A percentile compares a stretch with the other conserved stretches of the same genome.
Conservation (phyloP, 2,329 filamentous ascomycete genomes). For the Ascosphaera acerosa region DNA sequence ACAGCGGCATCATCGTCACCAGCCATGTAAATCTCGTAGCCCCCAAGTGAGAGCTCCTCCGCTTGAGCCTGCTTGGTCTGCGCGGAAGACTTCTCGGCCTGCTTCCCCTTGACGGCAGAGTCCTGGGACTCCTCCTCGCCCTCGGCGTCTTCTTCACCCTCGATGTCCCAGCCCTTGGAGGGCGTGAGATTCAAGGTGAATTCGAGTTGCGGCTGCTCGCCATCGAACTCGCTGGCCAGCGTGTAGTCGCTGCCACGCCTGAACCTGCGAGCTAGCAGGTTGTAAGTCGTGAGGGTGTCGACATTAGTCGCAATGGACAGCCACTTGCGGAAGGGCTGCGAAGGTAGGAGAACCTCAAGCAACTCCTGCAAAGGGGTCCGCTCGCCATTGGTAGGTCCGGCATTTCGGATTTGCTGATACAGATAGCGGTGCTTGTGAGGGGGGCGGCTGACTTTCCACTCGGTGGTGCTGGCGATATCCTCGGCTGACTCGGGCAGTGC, state of each 20-base stretch:
- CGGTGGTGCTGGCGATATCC: conserved; percentile 31
- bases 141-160: conserved; percentile 29
- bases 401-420: conserved; percentile 35
- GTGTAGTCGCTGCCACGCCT: conserved; percentile 75
- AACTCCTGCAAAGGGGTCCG: conserved; percentile 42
- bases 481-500: conserved; percentile 19
- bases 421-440: conserved; percentile 91
- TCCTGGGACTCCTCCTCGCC: conserved; percentile 11
- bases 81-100: conserved; percentile 12
- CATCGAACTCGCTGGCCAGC: conserved; percentile 59
- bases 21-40: conserved; percentile 65
- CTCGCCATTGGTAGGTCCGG: conserved; percentile 11
- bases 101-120: conserved; percentile 10
- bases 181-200: conserved; percentile 73
- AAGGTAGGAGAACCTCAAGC: conserved; percentile 59
- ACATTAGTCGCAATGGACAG: conserved; percentile 59
- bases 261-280: conserved; percentile 68
- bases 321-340: conserved; percentile 71
- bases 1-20: conserved; percentile 29
- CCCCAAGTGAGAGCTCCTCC: conserved; percentile 20
- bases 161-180: conserved; percentile 58
- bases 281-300: conserved; percentile 37
- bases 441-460: conserved; percentile 56
- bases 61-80: conserved; percentile 9
- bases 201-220: conserved; percentile 50